phyloP scores from a whole-genome alignment of 2,329 filamentous ascomycete species.

The Fusarium heterosporum region DNA sequence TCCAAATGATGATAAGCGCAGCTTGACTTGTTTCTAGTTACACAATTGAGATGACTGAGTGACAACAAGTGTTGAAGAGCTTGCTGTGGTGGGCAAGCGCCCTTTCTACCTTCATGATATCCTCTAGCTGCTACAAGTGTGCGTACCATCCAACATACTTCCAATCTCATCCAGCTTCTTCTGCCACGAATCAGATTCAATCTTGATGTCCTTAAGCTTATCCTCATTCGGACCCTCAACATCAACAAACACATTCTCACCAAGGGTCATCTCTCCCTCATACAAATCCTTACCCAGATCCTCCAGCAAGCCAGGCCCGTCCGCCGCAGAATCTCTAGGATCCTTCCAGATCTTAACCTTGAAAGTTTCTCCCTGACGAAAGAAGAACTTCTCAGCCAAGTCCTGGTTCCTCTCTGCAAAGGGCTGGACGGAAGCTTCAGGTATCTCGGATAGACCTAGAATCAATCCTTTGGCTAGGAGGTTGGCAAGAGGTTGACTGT shows the following conservation, averaged over 20 bases:
- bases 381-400: conserved; percentile 32
- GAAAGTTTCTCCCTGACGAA: conserved; percentile 6
- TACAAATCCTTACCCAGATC: conserved; percentile 8
- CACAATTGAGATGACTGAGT: too few species aligned
- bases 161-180: conserved; percentile 41
- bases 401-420: conserved; percentile 45
- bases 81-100: too few species aligned
- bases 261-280: conserved; percentile 15
- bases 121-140: background rate
- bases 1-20: too few species aligned
- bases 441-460: conserved; percentile 49
- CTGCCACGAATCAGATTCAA: conserved; percentile 39
- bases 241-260: conserved; percentile 40
- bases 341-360: conserved; percentile 32
- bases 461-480: conserved; percentile 40
- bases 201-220: conserved; percentile 17
- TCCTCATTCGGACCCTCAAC: conserved; percentile 40
- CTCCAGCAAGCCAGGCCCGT: conserved; percentile 18
- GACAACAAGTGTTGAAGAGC: too few species aligned
- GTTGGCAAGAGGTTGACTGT: conserved; percentile 28
- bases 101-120: too few species aligned
- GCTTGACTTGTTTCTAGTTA: too few species aligned
- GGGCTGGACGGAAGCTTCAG: conserved; percentile 55
- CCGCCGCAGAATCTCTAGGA: background rate
- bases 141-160: conserved; percentile 35